Evolutionary conservation across 2,329 filamentous ascomycete species (phyloP).

Genomic region (Cyphellophora europaea): DNA sequence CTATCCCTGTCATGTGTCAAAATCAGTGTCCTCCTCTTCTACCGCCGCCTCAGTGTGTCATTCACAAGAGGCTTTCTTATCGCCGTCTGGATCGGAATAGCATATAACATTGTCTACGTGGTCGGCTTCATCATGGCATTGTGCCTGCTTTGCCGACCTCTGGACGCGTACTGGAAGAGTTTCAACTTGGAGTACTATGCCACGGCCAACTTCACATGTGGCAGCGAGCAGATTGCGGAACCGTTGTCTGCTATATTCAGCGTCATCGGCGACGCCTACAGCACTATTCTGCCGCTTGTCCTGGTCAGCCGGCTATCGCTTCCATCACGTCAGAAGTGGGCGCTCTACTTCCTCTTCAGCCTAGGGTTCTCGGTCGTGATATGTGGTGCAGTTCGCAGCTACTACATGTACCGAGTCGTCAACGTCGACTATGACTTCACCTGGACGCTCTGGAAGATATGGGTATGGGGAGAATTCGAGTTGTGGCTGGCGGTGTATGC

Average conservation of each 20-base stretch:
- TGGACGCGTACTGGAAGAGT: slow-evolving; percentile 17
- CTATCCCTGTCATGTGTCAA: slow-evolving; percentile 10
- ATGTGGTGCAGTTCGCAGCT: slow-evolving; percentile 12
- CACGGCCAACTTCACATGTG: slow-evolving; percentile 10
- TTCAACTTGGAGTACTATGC: slow-evolving; percentile 12
- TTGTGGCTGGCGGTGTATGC: slow-evolving; percentile 22
- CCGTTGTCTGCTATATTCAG: slow-evolving; percentile 13
- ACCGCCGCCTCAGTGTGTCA: slow-evolving; percentile 17
- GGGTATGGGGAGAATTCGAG: slow-evolving; percentile 23
- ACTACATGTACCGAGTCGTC: slow-evolving; percentile 11
- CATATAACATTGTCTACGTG: slow-evolving; percentile 18
- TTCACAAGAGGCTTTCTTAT: slow-evolving; percentile 15
- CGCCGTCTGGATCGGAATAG: slow-evolving; percentile 18
- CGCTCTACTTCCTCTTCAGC: slow-evolving; percentile 16
- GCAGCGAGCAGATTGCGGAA: slow-evolving; percentile 10
- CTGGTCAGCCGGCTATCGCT: slow-evolving; percentile 14
- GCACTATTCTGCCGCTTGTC: slow-evolving; percentile 15
- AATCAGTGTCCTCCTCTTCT: slow-evolving; percentile 19
- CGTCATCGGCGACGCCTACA: slow-evolving; percentile 18
- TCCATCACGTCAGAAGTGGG: slow-evolving; percentile 14
- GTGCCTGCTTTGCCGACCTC: slow-evolving; percentile 12
- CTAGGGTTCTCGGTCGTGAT: slow-evolving; percentile 16
- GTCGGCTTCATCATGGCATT: slow-evolving; percentile 13
- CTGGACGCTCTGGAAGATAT: slow-evolving; percentile 16
- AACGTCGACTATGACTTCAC: slow-evolving; percentile 16